phyloP scores from a whole-genome alignment of 306 rosid genomes.

The Quercus parvula region DNA sequence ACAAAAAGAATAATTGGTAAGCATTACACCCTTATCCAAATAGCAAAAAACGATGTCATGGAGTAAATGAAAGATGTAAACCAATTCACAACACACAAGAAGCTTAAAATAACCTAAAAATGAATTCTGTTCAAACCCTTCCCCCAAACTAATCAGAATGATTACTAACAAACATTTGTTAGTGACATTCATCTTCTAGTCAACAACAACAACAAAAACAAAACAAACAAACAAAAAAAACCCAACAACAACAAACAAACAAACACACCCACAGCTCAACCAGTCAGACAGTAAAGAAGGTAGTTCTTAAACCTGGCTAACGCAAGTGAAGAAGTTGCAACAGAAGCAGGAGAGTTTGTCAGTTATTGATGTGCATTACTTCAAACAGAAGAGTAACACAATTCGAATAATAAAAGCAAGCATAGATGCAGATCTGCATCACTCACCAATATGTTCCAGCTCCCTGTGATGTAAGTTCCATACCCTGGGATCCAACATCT shows the following conservation, averaged over 20 bases:
- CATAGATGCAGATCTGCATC: constrained; percentile 19
- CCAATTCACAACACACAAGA: not conserved
- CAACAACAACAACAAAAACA: not conserved
- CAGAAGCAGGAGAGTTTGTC: not conserved
- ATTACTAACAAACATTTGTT: not conserved
- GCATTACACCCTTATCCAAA: not conserved
- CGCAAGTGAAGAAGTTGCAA: not conserved
- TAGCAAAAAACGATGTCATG: constrained; percentile 1
- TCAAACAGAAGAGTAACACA: not conserved
- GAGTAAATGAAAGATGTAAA: not conserved
- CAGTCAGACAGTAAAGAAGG: not conserved
- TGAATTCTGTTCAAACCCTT: not conserved
- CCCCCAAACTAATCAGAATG: not conserved
- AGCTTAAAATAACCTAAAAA: not conserved
- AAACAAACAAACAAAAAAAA: not conserved
- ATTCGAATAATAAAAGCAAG: constrained; percentile 13
- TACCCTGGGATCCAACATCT: constrained; percentile 98
- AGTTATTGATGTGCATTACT: not conserved
- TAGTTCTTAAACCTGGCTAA: not conserved
- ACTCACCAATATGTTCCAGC: constrained; percentile 99
- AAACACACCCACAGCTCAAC: not conserved
- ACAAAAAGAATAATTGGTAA: constrained; percentile 1
- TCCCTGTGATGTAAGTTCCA: constrained; percentile 99
- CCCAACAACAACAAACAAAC: not conserved
- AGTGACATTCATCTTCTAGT: not conserved